phyloP scores from a whole-genome alignment of 2,329 filamentous ascomycete species.

The Cladophialophora yegresii region DNA sequence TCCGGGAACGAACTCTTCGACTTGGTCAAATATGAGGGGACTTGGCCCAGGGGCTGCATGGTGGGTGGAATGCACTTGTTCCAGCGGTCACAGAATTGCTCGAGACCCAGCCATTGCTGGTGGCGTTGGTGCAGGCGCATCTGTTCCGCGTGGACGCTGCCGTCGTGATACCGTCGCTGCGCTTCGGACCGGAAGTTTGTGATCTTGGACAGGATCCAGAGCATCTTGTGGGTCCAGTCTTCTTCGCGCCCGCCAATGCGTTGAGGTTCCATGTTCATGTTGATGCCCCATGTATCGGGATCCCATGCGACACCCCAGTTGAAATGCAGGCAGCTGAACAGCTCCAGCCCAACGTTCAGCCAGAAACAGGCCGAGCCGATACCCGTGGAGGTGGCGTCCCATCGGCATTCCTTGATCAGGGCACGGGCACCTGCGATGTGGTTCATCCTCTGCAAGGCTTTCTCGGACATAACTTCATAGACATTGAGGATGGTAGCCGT shows the following conservation, averaged over 20 bases:
- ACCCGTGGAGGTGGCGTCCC: constrained; percentile 76
- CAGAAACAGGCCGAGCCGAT: constrained; percentile 90
- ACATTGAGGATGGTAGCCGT: constrained; percentile 87
- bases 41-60: constrained; percentile 82
- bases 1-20: constrained; percentile 79
- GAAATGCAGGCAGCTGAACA: constrained; percentile 83
- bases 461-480: constrained; percentile 89
- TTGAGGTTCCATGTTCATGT: constrained; percentile 68
- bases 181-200: constrained; percentile 74
- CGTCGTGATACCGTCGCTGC: constrained; percentile 62
- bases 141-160: constrained; percentile 60
- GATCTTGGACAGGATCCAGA: constrained; percentile 85
- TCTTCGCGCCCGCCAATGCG: constrained; percentile 68
- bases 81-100: constrained; percentile 81
- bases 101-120: constrained; percentile 78
- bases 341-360: constrained; percentile 87
- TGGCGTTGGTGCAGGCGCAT: constrained; percentile 64
- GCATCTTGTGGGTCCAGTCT: constrained; percentile 81
- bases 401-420: constrained; percentile 84
- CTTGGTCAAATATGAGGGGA: constrained; percentile 67
- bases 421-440: constrained; percentile 84
- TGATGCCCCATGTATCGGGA: constrained; percentile 84
- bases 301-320: constrained; percentile 88
- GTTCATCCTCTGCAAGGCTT: constrained; percentile 77
- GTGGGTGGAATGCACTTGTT: constrained; percentile 74